phyloP scores from a whole-genome alignment of 257 asterid species.

The Capsicum baccatum region DNA sequence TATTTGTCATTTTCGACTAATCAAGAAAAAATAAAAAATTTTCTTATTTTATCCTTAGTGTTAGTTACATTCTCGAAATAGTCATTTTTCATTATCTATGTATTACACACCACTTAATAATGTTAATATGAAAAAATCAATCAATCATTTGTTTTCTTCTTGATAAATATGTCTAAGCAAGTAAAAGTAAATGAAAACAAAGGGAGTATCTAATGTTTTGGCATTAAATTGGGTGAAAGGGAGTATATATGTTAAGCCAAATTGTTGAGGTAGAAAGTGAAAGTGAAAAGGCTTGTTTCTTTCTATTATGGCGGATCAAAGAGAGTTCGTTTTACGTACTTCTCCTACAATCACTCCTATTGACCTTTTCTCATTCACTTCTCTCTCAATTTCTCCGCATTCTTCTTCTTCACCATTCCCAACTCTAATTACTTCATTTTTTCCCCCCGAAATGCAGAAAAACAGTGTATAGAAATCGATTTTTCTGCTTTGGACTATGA shows the following conservation, averaged over 20 bases:
- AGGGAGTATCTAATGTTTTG: no score
- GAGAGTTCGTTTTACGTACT: constrained; percentile 33
- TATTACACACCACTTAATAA: no score
- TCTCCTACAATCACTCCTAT: constrained; percentile 56
- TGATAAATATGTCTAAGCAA: no score
- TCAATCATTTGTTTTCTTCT: no score
- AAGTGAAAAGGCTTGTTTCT: not conserved
- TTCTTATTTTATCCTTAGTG: no score
- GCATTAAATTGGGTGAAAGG: no score
- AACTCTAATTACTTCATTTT: not conserved
- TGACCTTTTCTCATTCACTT: constrained; percentile 33
- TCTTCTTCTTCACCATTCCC: not conserved
- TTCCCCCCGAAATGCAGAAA: not conserved
- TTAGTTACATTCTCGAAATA: no score
- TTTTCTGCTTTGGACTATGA: not conserved
- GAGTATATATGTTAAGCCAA: not conserved
- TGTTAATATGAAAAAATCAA: no score
- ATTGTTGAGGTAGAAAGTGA: not conserved
- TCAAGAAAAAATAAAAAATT: no score
- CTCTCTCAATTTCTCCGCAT: constrained; percentile 12
- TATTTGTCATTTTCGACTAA: no score
- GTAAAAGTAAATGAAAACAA: no score
- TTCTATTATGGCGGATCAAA: constrained; percentile 21
- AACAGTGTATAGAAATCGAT: not conserved
- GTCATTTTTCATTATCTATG: no score